These are phyloP conservation scores for Ceratocystis colombiana DNA, from an alignment of 2,329 filamentous ascomycete genomes.

Conservation along the genomic window DNA sequence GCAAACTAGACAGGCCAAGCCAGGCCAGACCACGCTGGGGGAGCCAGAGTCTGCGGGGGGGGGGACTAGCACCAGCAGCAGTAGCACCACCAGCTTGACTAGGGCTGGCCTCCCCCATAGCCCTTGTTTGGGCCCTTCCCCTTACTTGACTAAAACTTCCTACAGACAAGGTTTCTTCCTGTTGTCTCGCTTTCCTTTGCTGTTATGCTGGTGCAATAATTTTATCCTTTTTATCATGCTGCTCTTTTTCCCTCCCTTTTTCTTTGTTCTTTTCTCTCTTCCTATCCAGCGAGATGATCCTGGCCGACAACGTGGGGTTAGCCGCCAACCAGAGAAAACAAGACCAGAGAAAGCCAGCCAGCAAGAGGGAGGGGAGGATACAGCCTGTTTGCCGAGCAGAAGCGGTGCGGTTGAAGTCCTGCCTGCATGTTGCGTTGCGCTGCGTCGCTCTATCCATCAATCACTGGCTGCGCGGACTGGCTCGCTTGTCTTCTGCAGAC, in stretches of 20 bases:
- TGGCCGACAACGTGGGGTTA: slow-evolving; percentile 9
- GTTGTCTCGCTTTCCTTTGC: not conserved
- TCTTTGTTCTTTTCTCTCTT: too few species aligned
- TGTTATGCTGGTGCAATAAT: not conserved
- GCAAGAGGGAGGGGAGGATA: too few species aligned
- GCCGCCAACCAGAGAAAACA: slow-evolving; percentile 7
- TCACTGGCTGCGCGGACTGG: not conserved
- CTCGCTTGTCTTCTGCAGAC: not conserved
- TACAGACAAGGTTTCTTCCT: slow-evolving; percentile 1
- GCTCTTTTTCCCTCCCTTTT: not conserved
- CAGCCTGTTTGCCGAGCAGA: not conserved
- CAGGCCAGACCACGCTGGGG: too few species aligned
- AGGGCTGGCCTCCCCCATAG: not conserved
- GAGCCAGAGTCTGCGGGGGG: too few species aligned
- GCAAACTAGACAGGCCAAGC: too few species aligned
- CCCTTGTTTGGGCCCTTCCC: not conserved
- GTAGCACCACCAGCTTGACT: too few species aligned
- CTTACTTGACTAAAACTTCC: not conserved
- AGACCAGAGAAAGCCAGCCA: not conserved
- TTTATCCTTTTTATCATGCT: not conserved
- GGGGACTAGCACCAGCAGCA: too few species aligned
- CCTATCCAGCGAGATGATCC: not conserved
- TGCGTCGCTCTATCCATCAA: not conserved
- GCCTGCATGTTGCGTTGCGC: not conserved
- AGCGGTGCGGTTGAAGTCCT: not conserved